Evolutionary conservation across 106 monocot species (phyloP).

Genomic region (Agapanthus africanus): DNA sequence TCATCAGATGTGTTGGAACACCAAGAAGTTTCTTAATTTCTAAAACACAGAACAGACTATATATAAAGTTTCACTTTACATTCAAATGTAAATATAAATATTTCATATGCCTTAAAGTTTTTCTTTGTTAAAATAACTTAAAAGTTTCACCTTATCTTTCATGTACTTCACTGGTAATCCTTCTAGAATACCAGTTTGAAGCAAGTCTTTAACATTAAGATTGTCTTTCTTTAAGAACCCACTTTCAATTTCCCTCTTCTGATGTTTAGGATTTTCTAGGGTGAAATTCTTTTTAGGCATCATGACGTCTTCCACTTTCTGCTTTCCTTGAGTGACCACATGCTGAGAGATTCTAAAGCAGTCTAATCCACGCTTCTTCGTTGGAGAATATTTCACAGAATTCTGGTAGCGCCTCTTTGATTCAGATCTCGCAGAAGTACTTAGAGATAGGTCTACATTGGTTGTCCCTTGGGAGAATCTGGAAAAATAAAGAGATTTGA

Average conservation of each 20-base stretch:
- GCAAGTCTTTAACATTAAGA: conserved; percentile 26
- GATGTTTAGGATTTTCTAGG: conserved; percentile 1
- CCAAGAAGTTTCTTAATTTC: no score
- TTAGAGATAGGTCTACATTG: neutral
- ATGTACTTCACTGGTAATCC: conserved; percentile 40
- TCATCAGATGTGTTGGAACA: no score
- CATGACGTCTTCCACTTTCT: neutral
- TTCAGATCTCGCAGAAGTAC: neutral
- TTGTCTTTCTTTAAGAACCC: conserved; percentile 5
- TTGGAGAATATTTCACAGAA: neutral
- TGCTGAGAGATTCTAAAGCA: neutral
- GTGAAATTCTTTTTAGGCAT: no score
- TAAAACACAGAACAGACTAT: no score
- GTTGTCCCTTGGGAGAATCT: neutral
- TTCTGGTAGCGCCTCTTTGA: neutral
- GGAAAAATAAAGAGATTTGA: neutral
- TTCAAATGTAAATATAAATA: no score
- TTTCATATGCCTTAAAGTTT: neutral
- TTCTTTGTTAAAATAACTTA: no score
- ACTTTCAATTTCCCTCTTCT: conserved; percentile 4
- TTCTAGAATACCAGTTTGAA: conserved; percentile 50
- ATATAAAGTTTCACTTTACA: no score
- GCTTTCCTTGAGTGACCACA: neutral
- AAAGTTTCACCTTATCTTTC: conserved; percentile 29
- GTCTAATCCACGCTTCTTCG: neutral